Evolutionary conservation across 257 asterid species (phyloP), one percentile per base, ranked within the genome.

Genomic region (Solanum commersonii): DNA sequence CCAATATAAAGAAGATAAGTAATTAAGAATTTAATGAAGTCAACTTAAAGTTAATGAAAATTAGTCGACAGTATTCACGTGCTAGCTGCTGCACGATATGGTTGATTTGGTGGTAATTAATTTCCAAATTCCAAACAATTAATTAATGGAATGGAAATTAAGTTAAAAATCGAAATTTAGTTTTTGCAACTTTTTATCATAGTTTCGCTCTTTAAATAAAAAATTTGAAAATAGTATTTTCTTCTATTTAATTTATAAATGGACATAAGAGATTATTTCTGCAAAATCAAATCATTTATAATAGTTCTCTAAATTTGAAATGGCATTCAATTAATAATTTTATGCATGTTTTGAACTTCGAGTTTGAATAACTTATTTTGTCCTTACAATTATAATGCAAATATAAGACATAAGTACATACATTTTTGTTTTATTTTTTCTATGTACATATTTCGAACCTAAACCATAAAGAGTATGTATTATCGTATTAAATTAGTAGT

Each of bases 21-120:
- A 74, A 42, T 14, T 42, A 87, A 34, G 87, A 88, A 90, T 86
- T 82, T 77, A 87, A 91, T 79, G 90, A 93, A 87, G 93, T 92
- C 95, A 93, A 91, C 94, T 86, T 84, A 18, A 44, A 86, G 73
- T 15, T 46, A 78, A 79, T 87, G 88, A 87, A 2, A 49, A 87
- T 83, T 67, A 73, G 85, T 71, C 60, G 83, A 87, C 60, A 12
- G 34, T 78, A 67, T 88, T 56, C 90, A 88, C 89, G 90, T 88
- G 88, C 71, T n/a, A n/a, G 31, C 71, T 63, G 71, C 67, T 87
- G 86, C 89, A 82, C 44, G 70, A 74, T 74, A 35, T 37, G 46
- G 44, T 72, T 16, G 33, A 22, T 37, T 73, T 20, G 52, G 10
- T 37, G 25, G 29, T 74, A 37, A 35, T 74, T 74, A 37, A 5